phyloP scores from a whole-genome alignment of 108 stramenopile genomes.

The Nitzschia putrida region DNA sequence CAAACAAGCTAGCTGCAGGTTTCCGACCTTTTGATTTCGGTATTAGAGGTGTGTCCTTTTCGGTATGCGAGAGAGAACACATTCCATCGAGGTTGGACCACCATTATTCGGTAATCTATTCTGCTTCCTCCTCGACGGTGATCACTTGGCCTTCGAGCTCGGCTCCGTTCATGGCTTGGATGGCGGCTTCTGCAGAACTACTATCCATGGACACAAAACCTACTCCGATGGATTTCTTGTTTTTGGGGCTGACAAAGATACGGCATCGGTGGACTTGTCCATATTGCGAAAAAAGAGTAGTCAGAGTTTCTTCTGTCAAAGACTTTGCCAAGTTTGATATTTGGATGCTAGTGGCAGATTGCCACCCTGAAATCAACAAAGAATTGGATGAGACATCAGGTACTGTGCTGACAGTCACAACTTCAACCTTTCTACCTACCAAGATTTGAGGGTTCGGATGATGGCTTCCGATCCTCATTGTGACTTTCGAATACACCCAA shows the following conservation, averaged over 20 bases:
- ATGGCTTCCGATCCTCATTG: background rate
- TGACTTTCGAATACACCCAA: conserved; percentile 23
- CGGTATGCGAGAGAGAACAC: background rate
- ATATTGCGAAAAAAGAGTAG: conserved; percentile 66
- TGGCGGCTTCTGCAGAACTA: conserved; percentile 64
- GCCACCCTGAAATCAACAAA: background rate
- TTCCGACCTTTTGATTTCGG: background rate
- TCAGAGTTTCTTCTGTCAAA: conserved; percentile 59
- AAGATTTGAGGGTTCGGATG: background rate
- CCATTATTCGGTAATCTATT: background rate
- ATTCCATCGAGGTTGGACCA: conserved; percentile 1
- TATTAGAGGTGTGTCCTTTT: background rate
- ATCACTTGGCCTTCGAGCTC: conserved; percentile 85
- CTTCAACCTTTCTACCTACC: background rate
- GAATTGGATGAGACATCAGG: background rate
- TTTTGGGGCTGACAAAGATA: conserved; percentile 74
- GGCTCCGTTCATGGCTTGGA: conserved; percentile 72
- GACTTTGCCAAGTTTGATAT: conserved; percentile 82
- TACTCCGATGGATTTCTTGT: conserved; percentile 77
- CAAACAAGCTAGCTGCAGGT: background rate
- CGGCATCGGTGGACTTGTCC: conserved; percentile 75
- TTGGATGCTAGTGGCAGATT: conserved; percentile 57
- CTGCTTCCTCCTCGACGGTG: conserved; percentile 73
- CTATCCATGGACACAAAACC: conserved; percentile 84
- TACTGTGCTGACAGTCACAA: too few species aligned